Evolutionary conservation across 2,329 filamentous ascomycete species (phyloP).

Genomic region (Alternaria sp.): DNA sequence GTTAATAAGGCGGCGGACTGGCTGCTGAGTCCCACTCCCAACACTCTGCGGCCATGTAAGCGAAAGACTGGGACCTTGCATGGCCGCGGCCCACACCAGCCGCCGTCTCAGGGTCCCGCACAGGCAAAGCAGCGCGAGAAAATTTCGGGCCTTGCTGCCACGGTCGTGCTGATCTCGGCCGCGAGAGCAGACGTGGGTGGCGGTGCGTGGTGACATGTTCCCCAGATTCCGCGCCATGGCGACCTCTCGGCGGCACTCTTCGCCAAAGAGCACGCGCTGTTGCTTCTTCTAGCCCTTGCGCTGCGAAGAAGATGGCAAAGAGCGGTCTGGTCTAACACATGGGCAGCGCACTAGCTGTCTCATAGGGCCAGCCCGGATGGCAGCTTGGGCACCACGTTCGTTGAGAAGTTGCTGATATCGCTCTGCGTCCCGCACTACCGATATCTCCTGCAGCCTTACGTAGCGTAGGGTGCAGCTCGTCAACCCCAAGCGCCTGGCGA

Average conservation of each 20-base stretch:
- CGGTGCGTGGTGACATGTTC: slow-evolving; percentile 32
- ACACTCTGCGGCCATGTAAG: slow-evolving; percentile 36
- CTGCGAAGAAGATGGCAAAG: slow-evolving; percentile 16
- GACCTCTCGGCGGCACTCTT: slow-evolving; percentile 10
- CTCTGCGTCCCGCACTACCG: slow-evolving; percentile 17
- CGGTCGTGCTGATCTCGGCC: slow-evolving; percentile 35
- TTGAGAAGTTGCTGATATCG: slow-evolving; percentile 27
- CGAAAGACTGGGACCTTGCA: slow-evolving; percentile 49
- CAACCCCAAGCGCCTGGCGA: neutral
- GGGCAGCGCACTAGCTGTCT: slow-evolving; percentile 21
- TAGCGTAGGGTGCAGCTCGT: slow-evolving; percentile 17
- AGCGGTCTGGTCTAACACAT: slow-evolving; percentile 31
- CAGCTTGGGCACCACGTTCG: neutral
- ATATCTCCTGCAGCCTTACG: slow-evolving; percentile 24
- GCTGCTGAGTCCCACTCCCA: slow-evolving; percentile 32
- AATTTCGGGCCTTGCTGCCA: slow-evolving; percentile 37
- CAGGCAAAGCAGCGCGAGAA: slow-evolving; percentile 35
- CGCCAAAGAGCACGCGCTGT: slow-evolving; percentile 15
- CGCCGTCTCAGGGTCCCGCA: slow-evolving; percentile 32
- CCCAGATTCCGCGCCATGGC: slow-evolving; percentile 32
- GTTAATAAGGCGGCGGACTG: slow-evolving; percentile 24
- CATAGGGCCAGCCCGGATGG: neutral
- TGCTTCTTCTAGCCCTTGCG: slow-evolving; percentile 17
- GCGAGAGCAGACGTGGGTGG: slow-evolving; percentile 33
- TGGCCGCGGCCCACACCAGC: slow-evolving; percentile 30